Evolutionary conservation across 352 stramenopile species (phyloP).

Genomic region (Phytophthora idaei): DNA sequence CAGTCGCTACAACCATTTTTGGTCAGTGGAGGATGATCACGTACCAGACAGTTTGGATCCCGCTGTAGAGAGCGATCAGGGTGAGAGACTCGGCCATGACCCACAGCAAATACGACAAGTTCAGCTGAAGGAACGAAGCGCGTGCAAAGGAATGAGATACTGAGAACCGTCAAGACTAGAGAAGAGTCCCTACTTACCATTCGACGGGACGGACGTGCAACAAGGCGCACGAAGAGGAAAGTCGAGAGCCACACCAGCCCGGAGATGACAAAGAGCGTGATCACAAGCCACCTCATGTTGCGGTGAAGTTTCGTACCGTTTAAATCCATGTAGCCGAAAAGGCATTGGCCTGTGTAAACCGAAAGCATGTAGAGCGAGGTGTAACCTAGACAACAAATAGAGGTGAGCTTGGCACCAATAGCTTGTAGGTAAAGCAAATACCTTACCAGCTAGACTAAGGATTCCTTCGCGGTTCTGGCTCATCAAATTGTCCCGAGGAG

Average conservation of each 20-base stretch:
- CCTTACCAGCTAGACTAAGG: slow-evolving; percentile 82
- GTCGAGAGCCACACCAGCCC: slow-evolving; percentile 57
- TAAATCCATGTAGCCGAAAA: slow-evolving; percentile 72
- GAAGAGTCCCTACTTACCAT: slow-evolving; percentile 47
- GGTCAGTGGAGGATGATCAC: slow-evolving; percentile 10
- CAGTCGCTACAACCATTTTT: not conserved
- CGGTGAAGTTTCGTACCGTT: slow-evolving; percentile 63
- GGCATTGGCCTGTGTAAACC: slow-evolving; percentile 60
- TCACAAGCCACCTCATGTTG: slow-evolving; percentile 67
- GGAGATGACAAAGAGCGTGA: slow-evolving; percentile 48
- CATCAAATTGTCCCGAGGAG: slow-evolving; percentile 80
- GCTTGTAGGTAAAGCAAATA: not conserved
- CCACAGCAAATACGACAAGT: slow-evolving; percentile 84
- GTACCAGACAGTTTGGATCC: slow-evolving; percentile 70
- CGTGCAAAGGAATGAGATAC: not conserved
- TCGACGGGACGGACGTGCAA: slow-evolving; percentile 68
- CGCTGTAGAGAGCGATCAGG: slow-evolving; percentile 61
- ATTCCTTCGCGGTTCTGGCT: slow-evolving; percentile 96
- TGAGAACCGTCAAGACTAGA: not conserved
- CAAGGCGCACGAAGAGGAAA: slow-evolving; percentile 58
- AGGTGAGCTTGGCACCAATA: not conserved
- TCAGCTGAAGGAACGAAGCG: slow-evolving; percentile 45
- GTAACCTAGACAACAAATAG: slow-evolving; percentile 77
- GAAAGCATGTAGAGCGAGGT: slow-evolving; percentile 87
- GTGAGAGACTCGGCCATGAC: slow-evolving; percentile 67